Percentiles rank a stretch among this genome's conserved stretches.
phyloP scores from a whole-genome alignment of 2,329 filamentous ascomycete genomes.

The Amesomyces nigricolor region DNA sequence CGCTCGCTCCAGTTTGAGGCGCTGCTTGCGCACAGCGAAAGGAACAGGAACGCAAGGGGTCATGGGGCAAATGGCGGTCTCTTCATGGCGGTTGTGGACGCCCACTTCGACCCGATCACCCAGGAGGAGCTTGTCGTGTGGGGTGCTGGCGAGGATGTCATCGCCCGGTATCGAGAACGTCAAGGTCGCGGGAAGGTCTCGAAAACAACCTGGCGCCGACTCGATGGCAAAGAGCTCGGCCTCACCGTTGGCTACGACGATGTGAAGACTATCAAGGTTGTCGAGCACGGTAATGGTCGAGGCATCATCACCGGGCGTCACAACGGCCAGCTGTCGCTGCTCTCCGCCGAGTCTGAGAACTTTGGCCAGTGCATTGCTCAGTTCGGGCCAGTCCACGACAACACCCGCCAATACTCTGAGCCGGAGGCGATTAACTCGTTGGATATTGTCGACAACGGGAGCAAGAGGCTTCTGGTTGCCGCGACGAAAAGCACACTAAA shows the following conservation, averaged over 20 bases:
- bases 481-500: constrained; percentile 33
- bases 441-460: constrained; percentile 28
- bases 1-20: constrained; percentile 39
- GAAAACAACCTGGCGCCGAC: constrained; percentile 32
- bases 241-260: constrained; percentile 44
- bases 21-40: constrained; percentile 23
- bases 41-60: constrained; percentile 17
- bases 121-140: constrained; percentile 44
- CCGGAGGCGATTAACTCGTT: constrained; percentile 34
- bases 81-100: constrained; percentile 46
- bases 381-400: constrained; percentile 23
- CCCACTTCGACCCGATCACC: constrained; percentile 33
- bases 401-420: background rate
- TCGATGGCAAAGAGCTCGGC: constrained; percentile 36
- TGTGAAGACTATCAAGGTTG: constrained; percentile 42
- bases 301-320: constrained; percentile 44
- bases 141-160: constrained; percentile 48
- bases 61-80: constrained; percentile 32
- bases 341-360: constrained; percentile 35
- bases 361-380: constrained; percentile 31
- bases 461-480: constrained; percentile 29
- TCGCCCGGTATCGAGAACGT: constrained; percentile 37
- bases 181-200: constrained; percentile 16
- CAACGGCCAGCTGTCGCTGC: constrained; percentile 43
- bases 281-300: constrained; percentile 32